Evolutionary conservation across 2,329 filamentous ascomycete genomes (phyloP).

Genomic region (Hypoxylon sp.): DNA sequence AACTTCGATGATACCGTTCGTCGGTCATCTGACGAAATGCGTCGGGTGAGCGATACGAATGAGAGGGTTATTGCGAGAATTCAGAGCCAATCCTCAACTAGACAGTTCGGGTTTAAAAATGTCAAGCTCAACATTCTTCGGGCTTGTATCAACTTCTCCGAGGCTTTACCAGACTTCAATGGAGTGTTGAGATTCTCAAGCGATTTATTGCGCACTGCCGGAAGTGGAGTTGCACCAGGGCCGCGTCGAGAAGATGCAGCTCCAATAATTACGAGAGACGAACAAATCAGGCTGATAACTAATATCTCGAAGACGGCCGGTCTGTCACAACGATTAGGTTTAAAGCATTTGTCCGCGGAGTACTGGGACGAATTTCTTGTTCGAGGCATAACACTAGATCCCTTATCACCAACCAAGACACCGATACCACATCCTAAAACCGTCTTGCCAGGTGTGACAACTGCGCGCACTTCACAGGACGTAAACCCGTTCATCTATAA

Average conservation of each 20-base stretch:
- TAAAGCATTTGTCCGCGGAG: conserved; percentile 79
- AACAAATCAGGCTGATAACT: conserved; percentile 85
- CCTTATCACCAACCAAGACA: conserved; percentile 70
- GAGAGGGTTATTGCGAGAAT: conserved; percentile 70
- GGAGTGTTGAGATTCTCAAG: conserved; percentile 92
- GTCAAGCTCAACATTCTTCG: conserved; percentile 90
- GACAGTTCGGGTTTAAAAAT: conserved; percentile 81
- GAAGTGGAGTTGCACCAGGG: conserved; percentile 82
- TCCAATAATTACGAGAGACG: conserved; percentile 81
- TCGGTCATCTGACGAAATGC: conserved; percentile 47
- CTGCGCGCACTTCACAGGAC: conserved; percentile 69
- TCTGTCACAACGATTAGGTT: conserved; percentile 81
- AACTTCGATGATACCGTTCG: conserved; percentile 59
- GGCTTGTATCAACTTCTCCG: conserved; percentile 93
- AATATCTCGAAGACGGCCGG: conserved; percentile 88
- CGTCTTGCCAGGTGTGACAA: conserved; percentile 66
- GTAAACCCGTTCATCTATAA: conserved; percentile 95
- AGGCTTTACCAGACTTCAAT: conserved; percentile 91
- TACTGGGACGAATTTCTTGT: conserved; percentile 99
- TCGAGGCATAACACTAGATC: conserved; percentile 79
- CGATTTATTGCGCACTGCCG: conserved; percentile 84
- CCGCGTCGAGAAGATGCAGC: conserved; percentile 77
- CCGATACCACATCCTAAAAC: conserved; percentile 76
- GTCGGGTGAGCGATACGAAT: conserved; percentile 63
- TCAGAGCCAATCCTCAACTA: conserved; percentile 68